Base-by-base conservation (phyloP, 441 rosid genomes). In the Populus hybrid region DNA sequence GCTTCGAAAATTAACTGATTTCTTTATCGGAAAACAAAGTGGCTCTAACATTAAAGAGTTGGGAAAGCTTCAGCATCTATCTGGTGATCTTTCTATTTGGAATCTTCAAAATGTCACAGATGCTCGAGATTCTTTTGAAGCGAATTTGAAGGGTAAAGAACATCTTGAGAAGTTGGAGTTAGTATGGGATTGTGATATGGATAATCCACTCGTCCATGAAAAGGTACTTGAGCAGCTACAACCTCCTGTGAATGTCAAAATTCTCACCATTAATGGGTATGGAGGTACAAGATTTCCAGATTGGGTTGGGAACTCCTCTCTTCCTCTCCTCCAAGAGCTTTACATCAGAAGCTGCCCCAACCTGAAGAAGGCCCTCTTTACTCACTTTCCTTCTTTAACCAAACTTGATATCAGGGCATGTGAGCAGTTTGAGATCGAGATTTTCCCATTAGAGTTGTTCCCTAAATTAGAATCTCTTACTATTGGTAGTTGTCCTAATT, bases 401-500 rank as follows among this genome's bases (percentile, higher is more conserved):
- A 42, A 66, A 77, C 50, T 50, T 36, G 23, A 14, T 66, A 16
- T 66, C 24, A 6, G 36, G 20, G 73, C 30, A 64, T 53, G 71
- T 26, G 28, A 67, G 71, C 34, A 30, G 67, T 35, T 63, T 34
- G 63, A 68, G 20, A 80, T 90, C 40, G 67, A 57, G 57, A 36
- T 57, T 6, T 85, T 88, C 83, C 87, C 32, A 3, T 30, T 30
- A 30, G 32, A 30, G 32, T 30, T 30, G 32, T 30, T 30, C 4
- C 32, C 32, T 0, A 84, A 69, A 38, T 83, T 87, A 20, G 79
- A 71, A 72, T 75, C 67, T 69, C 88, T 90, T 65, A 30, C 69
- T 1, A 69, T 87, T 18, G 30, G 63, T 32, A 78, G 53, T 35
- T 87, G 87, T 67, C 72, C 71, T 73, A 78, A 87, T 76, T 76